Conservation (phyloP, 2,329 filamentous ascomycete species). For the Lecanicillium sp. region DNA sequence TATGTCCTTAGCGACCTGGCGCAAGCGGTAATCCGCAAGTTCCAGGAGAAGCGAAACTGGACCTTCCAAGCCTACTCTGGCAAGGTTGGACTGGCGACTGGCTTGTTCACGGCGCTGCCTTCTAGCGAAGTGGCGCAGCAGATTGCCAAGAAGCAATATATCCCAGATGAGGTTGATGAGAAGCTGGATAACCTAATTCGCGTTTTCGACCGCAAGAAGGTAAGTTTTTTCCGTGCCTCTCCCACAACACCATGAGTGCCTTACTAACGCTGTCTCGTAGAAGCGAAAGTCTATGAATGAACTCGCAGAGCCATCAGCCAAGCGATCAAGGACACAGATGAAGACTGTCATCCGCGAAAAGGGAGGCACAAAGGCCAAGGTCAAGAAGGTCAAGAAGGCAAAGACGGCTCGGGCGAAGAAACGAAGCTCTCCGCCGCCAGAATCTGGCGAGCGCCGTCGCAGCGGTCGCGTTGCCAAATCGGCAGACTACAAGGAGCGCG, state of each 20-base stretch:
- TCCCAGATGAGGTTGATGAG: slow-evolving; percentile 70
- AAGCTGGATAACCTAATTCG: slow-evolving; percentile 62
- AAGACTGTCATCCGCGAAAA: slow-evolving; percentile 30
- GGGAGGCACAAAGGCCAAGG: slow-evolving; percentile 15
- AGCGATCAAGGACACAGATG: slow-evolving; percentile 27
- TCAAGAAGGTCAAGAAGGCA: slow-evolving; percentile 23
- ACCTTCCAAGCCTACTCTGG: slow-evolving; percentile 74
- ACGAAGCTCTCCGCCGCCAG: slow-evolving; percentile 18
- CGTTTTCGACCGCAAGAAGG: slow-evolving; percentile 66
- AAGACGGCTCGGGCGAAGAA: slow-evolving; percentile 22
- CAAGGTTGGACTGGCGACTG: slow-evolving; percentile 72
- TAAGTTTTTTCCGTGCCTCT: slow-evolving; percentile 23
- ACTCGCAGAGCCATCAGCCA: slow-evolving; percentile 34
- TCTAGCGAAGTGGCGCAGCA: slow-evolving; percentile 74
- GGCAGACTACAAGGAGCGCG: slow-evolving; percentile 47
- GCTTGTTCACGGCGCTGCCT: slow-evolving; percentile 67
- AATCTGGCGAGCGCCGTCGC: slow-evolving; percentile 42
- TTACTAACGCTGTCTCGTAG: slow-evolving; percentile 23
- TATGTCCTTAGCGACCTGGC: slow-evolving; percentile 86
- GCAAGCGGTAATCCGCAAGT: slow-evolving; percentile 73
- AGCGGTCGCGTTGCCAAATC: slow-evolving; percentile 43
- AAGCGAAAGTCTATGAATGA: slow-evolving; percentile 52
- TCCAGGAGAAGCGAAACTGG: slow-evolving; percentile 81
- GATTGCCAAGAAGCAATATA: slow-evolving; percentile 78
- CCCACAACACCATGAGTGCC: no score